Evolutionary conservation across 2,329 filamentous ascomycete species (phyloP).

Genomic region (Nigrospora sphaerica): DNA sequence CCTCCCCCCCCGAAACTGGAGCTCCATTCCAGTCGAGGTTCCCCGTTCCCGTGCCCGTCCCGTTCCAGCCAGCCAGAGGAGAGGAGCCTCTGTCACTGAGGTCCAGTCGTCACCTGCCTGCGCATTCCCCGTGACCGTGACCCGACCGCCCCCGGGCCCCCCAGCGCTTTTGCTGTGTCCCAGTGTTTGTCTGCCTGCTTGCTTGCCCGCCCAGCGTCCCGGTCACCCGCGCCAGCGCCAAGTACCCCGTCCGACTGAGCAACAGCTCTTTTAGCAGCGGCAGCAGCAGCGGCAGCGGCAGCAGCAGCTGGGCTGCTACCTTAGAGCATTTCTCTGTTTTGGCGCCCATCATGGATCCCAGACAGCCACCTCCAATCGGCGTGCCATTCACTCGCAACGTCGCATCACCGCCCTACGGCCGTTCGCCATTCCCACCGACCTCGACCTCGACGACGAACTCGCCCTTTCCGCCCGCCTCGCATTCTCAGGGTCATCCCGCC

Average conservation of each 20-base stretch:
- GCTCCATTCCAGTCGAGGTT: too few species aligned
- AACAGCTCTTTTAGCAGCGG: too few species aligned
- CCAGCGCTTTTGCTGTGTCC: too few species aligned
- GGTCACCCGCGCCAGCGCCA: too few species aligned
- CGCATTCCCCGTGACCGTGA: too few species aligned
- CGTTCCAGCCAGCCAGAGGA: too few species aligned
- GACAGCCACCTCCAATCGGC: constrained; percentile 2
- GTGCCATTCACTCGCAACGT: constrained; percentile 6
- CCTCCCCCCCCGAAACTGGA: too few species aligned
- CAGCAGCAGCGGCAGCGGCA: not conserved
- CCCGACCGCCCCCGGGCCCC: too few species aligned
- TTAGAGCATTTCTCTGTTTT: not conserved
- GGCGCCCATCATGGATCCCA: constrained; percentile 3
- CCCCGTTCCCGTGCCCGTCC: too few species aligned
- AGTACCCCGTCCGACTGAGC: too few species aligned
- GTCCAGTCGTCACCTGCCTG: too few species aligned
- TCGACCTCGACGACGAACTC: constrained; percentile 3
- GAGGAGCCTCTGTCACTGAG: too few species aligned
- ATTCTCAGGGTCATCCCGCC: constrained; percentile 18
- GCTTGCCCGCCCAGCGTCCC: not conserved
- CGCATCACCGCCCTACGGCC: constrained; percentile 8
- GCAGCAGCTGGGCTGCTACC: not conserved
- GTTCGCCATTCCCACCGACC: constrained; percentile 7
- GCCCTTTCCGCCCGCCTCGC: constrained; percentile 7
- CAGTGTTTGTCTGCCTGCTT: not conserved